phyloP scores from a whole-genome alignment of 2,329 filamentous ascomycete species.

The Fusarium floridanum region DNA sequence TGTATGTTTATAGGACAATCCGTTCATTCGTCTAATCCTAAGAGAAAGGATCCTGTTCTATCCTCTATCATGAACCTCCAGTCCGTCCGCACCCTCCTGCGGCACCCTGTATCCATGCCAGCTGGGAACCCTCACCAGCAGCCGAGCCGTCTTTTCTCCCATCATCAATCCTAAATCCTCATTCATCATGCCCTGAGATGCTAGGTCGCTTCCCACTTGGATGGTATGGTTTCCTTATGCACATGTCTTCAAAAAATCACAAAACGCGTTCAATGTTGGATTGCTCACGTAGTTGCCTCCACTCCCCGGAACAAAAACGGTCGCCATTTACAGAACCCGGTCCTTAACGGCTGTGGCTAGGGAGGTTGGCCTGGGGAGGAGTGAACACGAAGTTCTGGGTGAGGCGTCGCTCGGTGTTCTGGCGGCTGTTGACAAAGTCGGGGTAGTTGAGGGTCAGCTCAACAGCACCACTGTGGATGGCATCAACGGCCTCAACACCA shows the following conservation, averaged over 20 bases:
- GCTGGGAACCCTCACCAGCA: slow-evolving; percentile 39
- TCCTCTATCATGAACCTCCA: slow-evolving; percentile 41
- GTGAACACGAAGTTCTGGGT: slow-evolving; percentile 60
- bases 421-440: slow-evolving; percentile 88
- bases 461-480: slow-evolving; percentile 88
- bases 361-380: slow-evolving; percentile 55
- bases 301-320: slow-evolving; percentile 44
- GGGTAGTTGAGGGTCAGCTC: slow-evolving; percentile 97
- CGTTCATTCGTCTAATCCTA: slow-evolving; percentile 48
- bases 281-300: slow-evolving; percentile 23
- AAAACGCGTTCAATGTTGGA: slow-evolving; percentile 36
- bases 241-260: slow-evolving; percentile 43
- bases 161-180: slow-evolving; percentile 46
- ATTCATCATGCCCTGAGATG: slow-evolving; percentile 40
- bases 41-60: slow-evolving; percentile 42
- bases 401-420: slow-evolving; percentile 65
- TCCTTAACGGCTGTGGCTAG: slow-evolving; percentile 51
- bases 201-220: slow-evolving; percentile 34
- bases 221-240: slow-evolving; percentile 37
- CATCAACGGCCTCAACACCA: slow-evolving; percentile 91
- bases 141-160: slow-evolving; percentile 29
- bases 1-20: slow-evolving; percentile 39
- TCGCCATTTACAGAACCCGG: slow-evolving; percentile 48
- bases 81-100: slow-evolving; percentile 21
- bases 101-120: slow-evolving; percentile 38